A percentile compares a stretch with the other conserved stretches of the same genome.
phyloP scores from a whole-genome alignment of 768 basidiomycete species.

The Leccinum rimulosum region DNA sequence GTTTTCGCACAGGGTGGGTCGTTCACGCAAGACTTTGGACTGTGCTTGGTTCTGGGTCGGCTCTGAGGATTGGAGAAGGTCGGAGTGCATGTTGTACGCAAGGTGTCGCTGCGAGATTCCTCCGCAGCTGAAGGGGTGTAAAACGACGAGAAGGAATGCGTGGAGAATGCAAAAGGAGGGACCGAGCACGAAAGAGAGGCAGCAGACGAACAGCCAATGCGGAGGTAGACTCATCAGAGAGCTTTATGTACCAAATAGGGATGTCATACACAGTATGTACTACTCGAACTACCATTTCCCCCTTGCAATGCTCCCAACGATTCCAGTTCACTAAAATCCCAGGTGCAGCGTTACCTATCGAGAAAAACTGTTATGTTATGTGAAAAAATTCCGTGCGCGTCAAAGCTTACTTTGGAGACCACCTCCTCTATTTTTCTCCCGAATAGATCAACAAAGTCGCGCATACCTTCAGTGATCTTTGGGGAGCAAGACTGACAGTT shows the following conservation, averaged over 20 bases:
- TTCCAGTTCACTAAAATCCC: neutral
- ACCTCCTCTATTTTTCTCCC: constrained; percentile 10
- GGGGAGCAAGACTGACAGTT: constrained; percentile 1
- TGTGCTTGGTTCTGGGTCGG: constrained; percentile 6
- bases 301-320: neutral
- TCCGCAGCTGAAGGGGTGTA: neutral
- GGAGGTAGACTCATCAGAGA: constrained; percentile 12
- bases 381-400: no score
- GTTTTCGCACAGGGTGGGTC: constrained; percentile 62
- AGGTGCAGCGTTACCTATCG: constrained; percentile 12
- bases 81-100: constrained; percentile 8
- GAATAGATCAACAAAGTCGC: constrained; percentile 11
- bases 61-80: constrained; percentile 8
- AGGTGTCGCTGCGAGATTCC: constrained; percentile 14
- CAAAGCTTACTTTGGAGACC: constrained; percentile 6
- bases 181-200: constrained; percentile 10
- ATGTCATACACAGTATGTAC: neutral
- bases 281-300: neutral
- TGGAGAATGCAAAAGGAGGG: neutral
- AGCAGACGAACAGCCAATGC: constrained; percentile 1
- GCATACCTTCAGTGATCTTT: constrained; percentile 12
- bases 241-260: constrained; percentile 8
- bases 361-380: neutral
- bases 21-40: constrained; percentile 15
- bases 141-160: neutral